Percentiles rank a stretch among this genome's conserved stretches.
Conservation (phyloP, 345 rosid species). For the Lumnitzera racemosa region DNA sequence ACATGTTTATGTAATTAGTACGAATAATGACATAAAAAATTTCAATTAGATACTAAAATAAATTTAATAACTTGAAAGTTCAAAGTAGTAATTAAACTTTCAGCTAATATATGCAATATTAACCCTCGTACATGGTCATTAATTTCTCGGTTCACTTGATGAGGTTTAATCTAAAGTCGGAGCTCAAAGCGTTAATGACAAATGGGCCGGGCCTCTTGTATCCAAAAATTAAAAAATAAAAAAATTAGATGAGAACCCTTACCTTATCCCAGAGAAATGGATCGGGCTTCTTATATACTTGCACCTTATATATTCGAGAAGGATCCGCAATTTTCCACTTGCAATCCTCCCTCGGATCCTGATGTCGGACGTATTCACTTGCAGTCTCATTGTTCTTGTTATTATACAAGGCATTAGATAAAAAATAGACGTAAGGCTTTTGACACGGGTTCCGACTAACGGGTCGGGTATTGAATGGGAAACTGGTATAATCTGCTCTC, state of each 20-base stretch:
- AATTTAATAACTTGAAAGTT: no score
- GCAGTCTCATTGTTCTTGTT: conserved; percentile 20
- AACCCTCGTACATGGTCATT: no score
- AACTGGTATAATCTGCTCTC: conserved; percentile 19
- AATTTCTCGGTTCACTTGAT: no score
- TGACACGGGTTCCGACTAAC: conserved; percentile 28
- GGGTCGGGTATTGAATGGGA: conserved; percentile 55
- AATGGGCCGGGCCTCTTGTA: no score
- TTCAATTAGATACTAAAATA: no score
- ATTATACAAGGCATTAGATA: conserved; percentile 29
- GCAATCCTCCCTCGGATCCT: conserved; percentile 23
- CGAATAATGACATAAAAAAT: no score
- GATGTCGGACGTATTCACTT: conserved; percentile 30
- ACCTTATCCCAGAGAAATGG: conserved; percentile 51
- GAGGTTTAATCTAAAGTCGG: no score
- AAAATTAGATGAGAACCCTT: neutral
- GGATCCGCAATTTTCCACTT: conserved; percentile 35
- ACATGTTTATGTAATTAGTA: no score
- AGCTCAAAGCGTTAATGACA: no score
- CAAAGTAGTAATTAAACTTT: no score
- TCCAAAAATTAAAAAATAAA: no score
- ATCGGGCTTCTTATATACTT: conserved; percentile 36
- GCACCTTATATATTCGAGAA: conserved; percentile 16
- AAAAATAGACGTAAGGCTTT: conserved; percentile 39
- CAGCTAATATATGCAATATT: no score